Conservation (phyloP, 176 grass and related monocot species). For the Aegilops bicornis region DNA sequence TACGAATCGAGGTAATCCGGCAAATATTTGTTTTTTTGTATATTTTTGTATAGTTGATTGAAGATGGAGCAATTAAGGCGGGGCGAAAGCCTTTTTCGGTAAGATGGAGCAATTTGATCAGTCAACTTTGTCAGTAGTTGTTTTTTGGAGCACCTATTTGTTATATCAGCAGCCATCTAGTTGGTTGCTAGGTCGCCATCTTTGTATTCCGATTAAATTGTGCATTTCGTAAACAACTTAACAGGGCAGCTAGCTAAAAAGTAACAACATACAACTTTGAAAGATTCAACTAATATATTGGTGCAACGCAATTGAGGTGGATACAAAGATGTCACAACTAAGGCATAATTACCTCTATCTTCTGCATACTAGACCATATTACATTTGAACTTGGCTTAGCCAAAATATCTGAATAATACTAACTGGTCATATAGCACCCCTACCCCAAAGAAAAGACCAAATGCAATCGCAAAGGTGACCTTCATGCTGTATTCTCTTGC, state of each 20-base stretch:
- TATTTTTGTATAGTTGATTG: too few relatives aligned
- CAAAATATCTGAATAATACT: neutral
- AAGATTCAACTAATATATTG: neutral
- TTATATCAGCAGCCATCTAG: neutral
- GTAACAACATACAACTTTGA: neutral
- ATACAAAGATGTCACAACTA: neutral
- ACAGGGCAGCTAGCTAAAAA: neutral
- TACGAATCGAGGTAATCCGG: neutral
- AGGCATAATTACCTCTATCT: neutral
- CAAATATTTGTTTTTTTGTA: neutral
- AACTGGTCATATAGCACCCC: neutral
- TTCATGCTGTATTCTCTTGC: neutral
- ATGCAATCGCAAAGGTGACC: neutral
- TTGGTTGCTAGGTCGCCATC: neutral
- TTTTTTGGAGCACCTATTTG: neutral
- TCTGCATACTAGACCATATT: neutral
- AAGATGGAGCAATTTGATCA: neutral
- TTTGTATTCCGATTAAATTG: neutral
- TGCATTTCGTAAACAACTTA: neutral
- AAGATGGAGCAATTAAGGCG: neutral
- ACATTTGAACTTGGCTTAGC: neutral
- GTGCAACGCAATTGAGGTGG: neutral
- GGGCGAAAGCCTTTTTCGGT: too few relatives aligned
- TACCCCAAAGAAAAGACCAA: neutral
- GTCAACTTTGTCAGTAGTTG: neutral